A percentile compares a stretch with the other conserved stretches of the same genome.
Evolutionary conservation across 2,329 filamentous ascomycete species (phyloP).

Genomic region (Trichoderma pleuroti): DNA sequence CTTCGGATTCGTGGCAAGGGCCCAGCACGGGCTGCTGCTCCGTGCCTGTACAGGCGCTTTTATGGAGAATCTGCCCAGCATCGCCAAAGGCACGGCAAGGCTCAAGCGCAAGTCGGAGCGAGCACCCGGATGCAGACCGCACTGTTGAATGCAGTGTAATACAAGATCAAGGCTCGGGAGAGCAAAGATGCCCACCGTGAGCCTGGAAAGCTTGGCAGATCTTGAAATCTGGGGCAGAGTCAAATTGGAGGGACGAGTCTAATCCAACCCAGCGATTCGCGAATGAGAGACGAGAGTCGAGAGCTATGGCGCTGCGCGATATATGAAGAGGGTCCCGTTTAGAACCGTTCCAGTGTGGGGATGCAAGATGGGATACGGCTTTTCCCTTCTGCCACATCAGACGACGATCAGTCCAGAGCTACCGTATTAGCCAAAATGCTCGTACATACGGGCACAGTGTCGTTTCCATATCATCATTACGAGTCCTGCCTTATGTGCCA

Average conservation of each 20-base stretch:
- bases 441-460: neutral
- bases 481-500: neutral
- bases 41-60: neutral
- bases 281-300: conserved; percentile 7
- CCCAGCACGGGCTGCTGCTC: neutral
- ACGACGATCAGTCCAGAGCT: conserved; percentile 5
- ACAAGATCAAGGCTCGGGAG: neutral
- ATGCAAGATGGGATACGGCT: neutral
- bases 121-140: neutral
- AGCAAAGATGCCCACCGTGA: neutral
- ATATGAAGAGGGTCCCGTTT: conserved; percentile 6
- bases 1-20: conserved; percentile 5
- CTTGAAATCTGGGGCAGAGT: conserved; percentile 9
- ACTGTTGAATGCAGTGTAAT: neutral
- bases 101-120: neutral
- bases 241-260: neutral
- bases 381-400: neutral
- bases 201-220: conserved; percentile 14
- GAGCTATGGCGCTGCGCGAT: neutral
- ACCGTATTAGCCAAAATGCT: neutral
- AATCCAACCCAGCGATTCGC: conserved; percentile 1
- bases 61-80: conserved; percentile 8
- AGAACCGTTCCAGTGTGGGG: neutral
- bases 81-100: neutral
- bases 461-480: neutral